These are phyloP conservation scores for Fonsecaea monophora DNA, from an alignment of 2,329 filamentous ascomycete genomes.

Conservation along the genomic window DNA sequence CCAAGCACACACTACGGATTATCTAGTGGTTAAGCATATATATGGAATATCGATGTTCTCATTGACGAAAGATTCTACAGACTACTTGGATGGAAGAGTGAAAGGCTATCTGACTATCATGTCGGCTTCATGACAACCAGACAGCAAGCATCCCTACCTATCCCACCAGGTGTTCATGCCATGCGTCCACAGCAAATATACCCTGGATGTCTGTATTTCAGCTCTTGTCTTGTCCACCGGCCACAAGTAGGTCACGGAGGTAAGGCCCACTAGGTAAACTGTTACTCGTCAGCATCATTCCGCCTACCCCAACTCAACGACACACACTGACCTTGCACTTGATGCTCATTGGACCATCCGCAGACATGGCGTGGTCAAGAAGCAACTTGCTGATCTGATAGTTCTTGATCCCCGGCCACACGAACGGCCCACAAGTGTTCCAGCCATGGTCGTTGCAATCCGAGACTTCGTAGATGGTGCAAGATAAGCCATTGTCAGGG, in stretches of 20 bases:
- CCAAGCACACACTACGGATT: background rate
- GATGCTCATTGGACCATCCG: constrained; percentile 21
- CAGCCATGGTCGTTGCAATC: constrained; percentile 27
- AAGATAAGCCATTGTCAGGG: constrained; percentile 30
- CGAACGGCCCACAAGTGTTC: constrained; percentile 15
- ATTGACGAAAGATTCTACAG: background rate
- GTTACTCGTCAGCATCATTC: background rate
- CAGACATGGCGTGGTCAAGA: constrained; percentile 6
- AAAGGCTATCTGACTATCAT: constrained; percentile 5
- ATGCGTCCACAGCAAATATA: constrained; percentile 22
- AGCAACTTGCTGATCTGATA: constrained; percentile 24
- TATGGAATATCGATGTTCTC: constrained; percentile 2
- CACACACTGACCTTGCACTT: constrained; percentile 18
- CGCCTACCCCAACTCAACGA: background rate
- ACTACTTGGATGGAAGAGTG: background rate
- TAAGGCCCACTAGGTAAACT: background rate
- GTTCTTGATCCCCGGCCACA: constrained; percentile 23
- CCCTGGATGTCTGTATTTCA: background rate
- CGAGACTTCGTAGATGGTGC: constrained; percentile 26
- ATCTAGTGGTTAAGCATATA: background rate
- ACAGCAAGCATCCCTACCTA: background rate
- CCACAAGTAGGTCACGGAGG: background rate
- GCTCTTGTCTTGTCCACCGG: background rate
- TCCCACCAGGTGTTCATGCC: background rate
- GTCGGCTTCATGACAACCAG: constrained; percentile 4